Conservation (phyloP, 805 yeast genomes). For the Candida morakotiae region DNA sequence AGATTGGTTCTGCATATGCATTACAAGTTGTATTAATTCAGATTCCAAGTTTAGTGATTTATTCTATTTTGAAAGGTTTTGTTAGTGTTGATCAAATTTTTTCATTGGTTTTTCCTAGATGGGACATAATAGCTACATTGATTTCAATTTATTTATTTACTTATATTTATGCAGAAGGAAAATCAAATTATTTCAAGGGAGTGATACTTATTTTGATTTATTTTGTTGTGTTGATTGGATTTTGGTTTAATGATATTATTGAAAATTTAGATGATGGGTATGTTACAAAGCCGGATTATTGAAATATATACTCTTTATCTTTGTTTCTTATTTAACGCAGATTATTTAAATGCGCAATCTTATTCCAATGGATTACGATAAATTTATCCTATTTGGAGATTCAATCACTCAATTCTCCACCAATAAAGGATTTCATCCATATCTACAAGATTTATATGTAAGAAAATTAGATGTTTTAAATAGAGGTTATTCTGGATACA, state of each 20-base stretch:
- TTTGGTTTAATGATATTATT: constrained; percentile 55
- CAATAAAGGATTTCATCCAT: constrained; percentile 46
- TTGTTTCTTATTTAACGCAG: too few relatives aligned
- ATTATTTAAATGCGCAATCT: too few relatives aligned
- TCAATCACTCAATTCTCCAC: constrained; percentile 59
- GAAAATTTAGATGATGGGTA: constrained; percentile 29
- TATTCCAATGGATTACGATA: constrained; percentile 18
- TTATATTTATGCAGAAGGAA: constrained; percentile 94
- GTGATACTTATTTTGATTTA: constrained; percentile 79
- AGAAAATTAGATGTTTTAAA: constrained; percentile 65
- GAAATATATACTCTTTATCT: not conserved
- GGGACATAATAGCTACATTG: constrained; percentile 88
- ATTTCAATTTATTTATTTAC: constrained; percentile 86
- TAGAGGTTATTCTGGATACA: constrained; percentile 79
- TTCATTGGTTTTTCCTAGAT: constrained; percentile 85
- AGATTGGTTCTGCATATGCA: constrained; percentile 96
- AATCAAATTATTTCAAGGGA: constrained; percentile 94
- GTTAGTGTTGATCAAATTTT: constrained; percentile 49
- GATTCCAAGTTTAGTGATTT: constrained; percentile 84
- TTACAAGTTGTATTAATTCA: constrained; percentile 92
- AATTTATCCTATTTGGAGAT: constrained; percentile 65
- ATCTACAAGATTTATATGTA: constrained; percentile 43
- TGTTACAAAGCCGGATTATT: constrained; percentile 2
- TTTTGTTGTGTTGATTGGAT: constrained; percentile 72
- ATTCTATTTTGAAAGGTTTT: constrained; percentile 51